These are phyloP conservation scores for Boletus rubroflammeus DNA, from an alignment of 768 basidiomycete genomes.

Conservation along the genomic window DNA sequence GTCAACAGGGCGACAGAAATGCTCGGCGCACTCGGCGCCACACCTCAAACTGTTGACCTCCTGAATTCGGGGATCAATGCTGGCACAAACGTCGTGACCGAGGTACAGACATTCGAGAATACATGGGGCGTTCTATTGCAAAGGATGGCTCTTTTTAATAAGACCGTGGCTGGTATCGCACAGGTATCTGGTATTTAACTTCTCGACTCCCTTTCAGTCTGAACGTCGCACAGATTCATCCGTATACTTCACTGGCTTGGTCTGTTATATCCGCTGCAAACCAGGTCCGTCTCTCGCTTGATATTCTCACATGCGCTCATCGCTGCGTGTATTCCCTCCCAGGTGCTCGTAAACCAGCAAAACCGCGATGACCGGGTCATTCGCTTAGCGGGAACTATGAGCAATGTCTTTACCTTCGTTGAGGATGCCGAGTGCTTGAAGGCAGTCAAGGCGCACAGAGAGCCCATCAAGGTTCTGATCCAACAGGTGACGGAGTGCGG, in stretches of 20 bases:
- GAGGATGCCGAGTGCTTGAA: conserved; percentile 9
- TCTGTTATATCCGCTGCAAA: conserved; percentile 22
- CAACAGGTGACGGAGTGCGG: conserved; percentile 24
- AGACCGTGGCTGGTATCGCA: conserved; percentile 8
- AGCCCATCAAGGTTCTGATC: conserved; percentile 8
- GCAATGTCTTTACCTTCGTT: conserved; percentile 11
- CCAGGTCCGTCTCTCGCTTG: conserved; percentile 3
- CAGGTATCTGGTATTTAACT: conserved; percentile 2
- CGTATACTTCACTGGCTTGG: conserved; percentile 18
- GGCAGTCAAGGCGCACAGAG: conserved; percentile 4
- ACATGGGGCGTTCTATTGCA: conserved; percentile 15
- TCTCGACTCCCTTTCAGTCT: neutral
- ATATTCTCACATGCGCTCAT: neutral
- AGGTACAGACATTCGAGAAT: conserved; percentile 15
- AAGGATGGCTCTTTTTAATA: conserved; percentile 13
- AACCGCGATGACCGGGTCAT: conserved; percentile 13
- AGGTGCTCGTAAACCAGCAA: conserved; percentile 20
- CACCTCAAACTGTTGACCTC: neutral
- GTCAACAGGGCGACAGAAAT: conserved; percentile 3
- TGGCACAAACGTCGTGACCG: neutral
- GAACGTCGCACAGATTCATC: conserved; percentile 13
- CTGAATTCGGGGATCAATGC: neutral
- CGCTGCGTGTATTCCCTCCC: neutral
- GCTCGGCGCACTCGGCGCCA: neutral
- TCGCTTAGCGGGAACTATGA: conserved; percentile 19